These are phyloP conservation scores for Calonectria pteridis DNA, from an alignment of 2,329 filamentous ascomycete genomes.

Conservation along the genomic window DNA sequence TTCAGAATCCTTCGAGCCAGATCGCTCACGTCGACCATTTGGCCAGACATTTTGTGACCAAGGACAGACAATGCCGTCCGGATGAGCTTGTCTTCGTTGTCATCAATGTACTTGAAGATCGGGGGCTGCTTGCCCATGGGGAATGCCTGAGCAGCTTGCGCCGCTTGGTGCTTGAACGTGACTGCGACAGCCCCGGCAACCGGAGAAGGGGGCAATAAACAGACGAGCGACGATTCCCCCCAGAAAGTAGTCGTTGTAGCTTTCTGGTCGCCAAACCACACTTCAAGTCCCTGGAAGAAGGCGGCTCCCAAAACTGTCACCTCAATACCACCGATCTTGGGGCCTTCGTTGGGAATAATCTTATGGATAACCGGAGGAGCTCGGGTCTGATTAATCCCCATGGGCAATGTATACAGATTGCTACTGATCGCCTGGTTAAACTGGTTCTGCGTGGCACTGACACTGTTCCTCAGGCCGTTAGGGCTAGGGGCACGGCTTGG, in stretches of 20 bases:
- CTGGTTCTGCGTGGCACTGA: slow-evolving; percentile 58
- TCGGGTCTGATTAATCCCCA: slow-evolving; percentile 63
- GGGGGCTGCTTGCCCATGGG: slow-evolving; percentile 57
- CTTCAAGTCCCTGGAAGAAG: slow-evolving; percentile 82
- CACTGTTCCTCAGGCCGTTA: slow-evolving; percentile 62
- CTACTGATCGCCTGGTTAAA: slow-evolving; percentile 62
- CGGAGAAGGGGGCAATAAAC: slow-evolving; percentile 78
- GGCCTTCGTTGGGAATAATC: slow-evolving; percentile 85
- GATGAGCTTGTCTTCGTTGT: slow-evolving; percentile 77
- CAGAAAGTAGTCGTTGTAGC: slow-evolving; percentile 82
- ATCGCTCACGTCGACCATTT: slow-evolving; percentile 71
- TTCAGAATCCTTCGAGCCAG: slow-evolving; percentile 72
- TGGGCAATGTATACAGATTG: slow-evolving; percentile 63
- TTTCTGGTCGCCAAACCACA: slow-evolving; percentile 81
- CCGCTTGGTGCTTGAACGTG: slow-evolving; percentile 70
- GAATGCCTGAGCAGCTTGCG: slow-evolving; percentile 52
- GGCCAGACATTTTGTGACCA: slow-evolving; percentile 73
- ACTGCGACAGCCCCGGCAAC: slow-evolving; percentile 78
- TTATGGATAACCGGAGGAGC: slow-evolving; percentile 77
- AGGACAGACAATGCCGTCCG: slow-evolving; percentile 75
- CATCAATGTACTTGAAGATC: slow-evolving; percentile 80
- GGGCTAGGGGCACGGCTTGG: slow-evolving; percentile 85
- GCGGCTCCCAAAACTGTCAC: slow-evolving; percentile 86
- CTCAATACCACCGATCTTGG: slow-evolving; percentile 86
- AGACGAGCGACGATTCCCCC: slow-evolving; percentile 84